Evolutionary conservation across 345 rosid genomes (phyloP).

Genomic region (Gossypium bickii): DNA sequence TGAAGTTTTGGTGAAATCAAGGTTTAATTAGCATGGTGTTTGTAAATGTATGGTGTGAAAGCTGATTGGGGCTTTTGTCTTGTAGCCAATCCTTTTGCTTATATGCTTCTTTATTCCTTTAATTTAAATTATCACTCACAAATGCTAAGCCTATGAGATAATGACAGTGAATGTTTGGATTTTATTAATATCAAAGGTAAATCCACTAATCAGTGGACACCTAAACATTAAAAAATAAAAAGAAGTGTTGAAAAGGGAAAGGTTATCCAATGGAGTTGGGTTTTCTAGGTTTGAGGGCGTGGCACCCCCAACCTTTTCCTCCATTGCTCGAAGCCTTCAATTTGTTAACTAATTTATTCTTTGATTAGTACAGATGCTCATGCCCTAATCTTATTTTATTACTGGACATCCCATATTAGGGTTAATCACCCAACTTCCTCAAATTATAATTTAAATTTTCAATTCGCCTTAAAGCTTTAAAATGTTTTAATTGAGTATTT

Average conservation of each 20-base stretch:
- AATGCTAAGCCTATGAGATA: constrained; percentile 30
- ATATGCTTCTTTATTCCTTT: background rate
- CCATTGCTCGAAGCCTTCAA: background rate
- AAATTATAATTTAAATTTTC: too few relatives aligned
- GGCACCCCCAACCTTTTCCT: background rate
- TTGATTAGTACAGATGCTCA: background rate
- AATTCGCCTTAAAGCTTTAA: too few relatives aligned
- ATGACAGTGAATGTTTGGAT: constrained; percentile 21
- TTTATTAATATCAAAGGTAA: background rate
- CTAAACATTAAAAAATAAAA: background rate
- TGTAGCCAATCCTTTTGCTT: constrained; percentile 14
- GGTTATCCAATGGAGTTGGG: background rate
- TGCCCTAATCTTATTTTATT: background rate
- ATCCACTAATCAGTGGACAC: constrained; percentile 8
- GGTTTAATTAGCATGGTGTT: constrained; percentile 5
- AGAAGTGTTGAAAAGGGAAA: background rate
- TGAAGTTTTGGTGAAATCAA: background rate
- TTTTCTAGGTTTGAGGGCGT: constrained; percentile 7
- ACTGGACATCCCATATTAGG: too few relatives aligned
- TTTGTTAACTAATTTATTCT: background rate
- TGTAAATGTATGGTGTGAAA: constrained; percentile 26
- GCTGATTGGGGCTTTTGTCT: constrained; percentile 27
- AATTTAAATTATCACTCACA: background rate
- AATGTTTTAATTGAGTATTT: too few relatives aligned
- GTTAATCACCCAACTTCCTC: too few relatives aligned